Evolutionary conservation across 2,329 filamentous ascomycete genomes (phyloP).

Genomic region (Sclerotiophoma versabilis): DNA sequence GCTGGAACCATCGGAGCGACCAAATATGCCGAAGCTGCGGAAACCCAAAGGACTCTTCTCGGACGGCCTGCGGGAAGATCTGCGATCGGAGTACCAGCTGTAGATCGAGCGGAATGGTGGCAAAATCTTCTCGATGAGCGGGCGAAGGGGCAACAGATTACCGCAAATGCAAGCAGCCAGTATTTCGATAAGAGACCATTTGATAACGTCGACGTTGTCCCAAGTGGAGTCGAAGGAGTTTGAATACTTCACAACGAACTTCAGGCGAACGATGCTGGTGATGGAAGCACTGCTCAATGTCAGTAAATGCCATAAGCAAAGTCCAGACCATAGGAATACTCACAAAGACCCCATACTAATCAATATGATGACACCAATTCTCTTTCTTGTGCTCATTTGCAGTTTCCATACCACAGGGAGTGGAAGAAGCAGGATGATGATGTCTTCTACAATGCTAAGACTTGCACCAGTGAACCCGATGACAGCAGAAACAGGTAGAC

Average conservation of each 20-base stretch:
- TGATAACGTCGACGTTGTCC: slow-evolving; percentile 28
- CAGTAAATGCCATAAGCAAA: background rate
- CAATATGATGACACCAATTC: slow-evolving; percentile 17
- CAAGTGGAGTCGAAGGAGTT: slow-evolving; percentile 24
- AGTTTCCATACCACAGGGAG: slow-evolving; percentile 22
- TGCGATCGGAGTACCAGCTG: slow-evolving; percentile 11
- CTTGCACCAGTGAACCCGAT: slow-evolving; percentile 23
- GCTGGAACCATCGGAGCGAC: background rate
- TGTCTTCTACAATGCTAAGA: slow-evolving; percentile 21
- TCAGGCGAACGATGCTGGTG: slow-evolving; percentile 25
- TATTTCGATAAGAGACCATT: slow-evolving; percentile 29
- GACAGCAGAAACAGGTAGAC: slow-evolving; percentile 15
- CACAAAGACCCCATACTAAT: slow-evolving; percentile 26
- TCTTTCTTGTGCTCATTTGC: slow-evolving; percentile 25
- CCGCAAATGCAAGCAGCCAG: slow-evolving; percentile 25
- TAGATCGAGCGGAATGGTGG: slow-evolving; percentile 16
- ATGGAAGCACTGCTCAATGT: slow-evolving; percentile 18
- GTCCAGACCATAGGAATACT: background rate
- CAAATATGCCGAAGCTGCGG: background rate
- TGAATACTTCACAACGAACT: slow-evolving; percentile 21
- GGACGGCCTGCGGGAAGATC: slow-evolving; percentile 12
- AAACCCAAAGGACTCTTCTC: slow-evolving; percentile 1
- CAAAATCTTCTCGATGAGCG: slow-evolving; percentile 20
- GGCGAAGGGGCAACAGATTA: slow-evolving; percentile 24
- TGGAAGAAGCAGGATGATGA: slow-evolving; percentile 26